Evolutionary conservation across 2,329 filamentous ascomycete genomes (phyloP).

Genomic region (Penicillium olsonii): DNA sequence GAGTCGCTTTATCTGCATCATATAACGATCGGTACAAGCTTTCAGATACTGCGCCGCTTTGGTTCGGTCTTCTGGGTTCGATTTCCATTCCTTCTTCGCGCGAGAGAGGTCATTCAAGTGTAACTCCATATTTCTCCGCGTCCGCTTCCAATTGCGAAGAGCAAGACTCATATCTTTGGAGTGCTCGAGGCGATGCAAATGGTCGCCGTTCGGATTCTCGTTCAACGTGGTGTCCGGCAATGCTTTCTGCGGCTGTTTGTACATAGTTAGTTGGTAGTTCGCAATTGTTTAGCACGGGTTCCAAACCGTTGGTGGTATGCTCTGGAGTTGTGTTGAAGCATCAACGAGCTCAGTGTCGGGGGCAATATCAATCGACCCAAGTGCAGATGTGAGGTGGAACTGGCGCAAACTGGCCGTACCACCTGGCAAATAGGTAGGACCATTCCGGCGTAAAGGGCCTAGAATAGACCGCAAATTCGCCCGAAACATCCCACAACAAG

Average conservation of each 20-base stretch:
- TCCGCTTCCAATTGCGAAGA: no score
- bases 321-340: background rate
- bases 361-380: constrained; percentile 11
- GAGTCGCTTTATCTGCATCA: no score
- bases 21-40: no score
- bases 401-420: constrained; percentile 26
- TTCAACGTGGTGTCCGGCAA: no score
- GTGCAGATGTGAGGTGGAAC: constrained; percentile 26
- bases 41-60: no score
- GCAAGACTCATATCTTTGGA: no score
- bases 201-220: no score
- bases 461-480: constrained; percentile 38
- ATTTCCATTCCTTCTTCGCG: no score
- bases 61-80: no score
- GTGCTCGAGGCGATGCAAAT: no score
- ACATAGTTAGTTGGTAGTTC: background rate
- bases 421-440: constrained; percentile 35
- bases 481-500: constrained; percentile 37
- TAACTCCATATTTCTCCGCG: no score
- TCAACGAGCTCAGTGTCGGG: background rate
- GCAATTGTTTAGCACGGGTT: background rate
- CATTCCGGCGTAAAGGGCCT: constrained; percentile 37
- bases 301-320: background rate
- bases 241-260: background rate
- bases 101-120: no score